A percentile compares a stretch with the other conserved stretches of the same genome.
These are phyloP conservation scores for Saturnispora ahearnii DNA, from an alignment of 805 yeast species.

Conservation along the genomic window DNA sequence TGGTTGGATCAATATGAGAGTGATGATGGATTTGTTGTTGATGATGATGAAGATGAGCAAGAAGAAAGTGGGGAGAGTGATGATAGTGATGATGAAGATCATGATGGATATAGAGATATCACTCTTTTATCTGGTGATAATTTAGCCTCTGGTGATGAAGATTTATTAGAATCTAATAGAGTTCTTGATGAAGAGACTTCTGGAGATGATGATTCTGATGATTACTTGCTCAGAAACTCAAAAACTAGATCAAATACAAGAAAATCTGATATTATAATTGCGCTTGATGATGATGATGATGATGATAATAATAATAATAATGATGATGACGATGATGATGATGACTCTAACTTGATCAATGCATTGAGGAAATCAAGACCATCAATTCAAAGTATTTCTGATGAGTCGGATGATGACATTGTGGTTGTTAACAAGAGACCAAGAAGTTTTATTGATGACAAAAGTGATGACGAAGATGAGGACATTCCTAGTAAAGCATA, in stretches of 20 bases:
- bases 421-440: not conserved
- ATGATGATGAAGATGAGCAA: slow-evolving; percentile 11
- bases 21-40: slow-evolving; percentile 14
- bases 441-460: slow-evolving; percentile 1
- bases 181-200: not conserved
- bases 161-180: slow-evolving; percentile 1
- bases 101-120: not conserved
- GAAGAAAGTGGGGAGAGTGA: not conserved
- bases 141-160: slow-evolving; percentile 11
- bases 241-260: not conserved
- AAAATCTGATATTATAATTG: not conserved
- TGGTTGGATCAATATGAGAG: slow-evolving; percentile 8
- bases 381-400: not conserved
- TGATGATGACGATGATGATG: not conserved
- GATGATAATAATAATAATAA: slow-evolving; percentile 1
- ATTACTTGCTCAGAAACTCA: not conserved
- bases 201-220: not conserved
- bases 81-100: not conserved
- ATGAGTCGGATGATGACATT: slow-evolving; percentile 1
- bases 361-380: not conserved
- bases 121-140: not conserved
- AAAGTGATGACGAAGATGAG: slow-evolving; percentile 2
- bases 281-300: not conserved
- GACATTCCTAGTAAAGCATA: not conserved
- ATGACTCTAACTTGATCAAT: slow-evolving; percentile 1